phyloP scores from a whole-genome alignment of 2,329 filamentous ascomycete genomes.

The Neoascochyta sp. region DNA sequence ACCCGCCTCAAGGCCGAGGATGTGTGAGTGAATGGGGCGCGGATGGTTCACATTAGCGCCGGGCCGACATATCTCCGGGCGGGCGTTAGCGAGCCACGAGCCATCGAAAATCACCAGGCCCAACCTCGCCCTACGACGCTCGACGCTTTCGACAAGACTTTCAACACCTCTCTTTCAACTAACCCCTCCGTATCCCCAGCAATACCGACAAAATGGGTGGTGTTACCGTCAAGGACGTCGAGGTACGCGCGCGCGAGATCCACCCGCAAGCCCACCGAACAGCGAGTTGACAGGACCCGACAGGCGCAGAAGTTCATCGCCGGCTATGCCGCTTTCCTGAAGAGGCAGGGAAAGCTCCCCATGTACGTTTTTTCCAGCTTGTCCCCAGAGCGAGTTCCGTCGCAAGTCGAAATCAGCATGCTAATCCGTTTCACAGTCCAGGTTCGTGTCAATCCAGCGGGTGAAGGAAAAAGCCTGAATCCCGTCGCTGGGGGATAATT shows the following conservation, averaged over 20 bases:
- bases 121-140: conserved; percentile 1
- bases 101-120: conserved; percentile 10
- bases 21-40: no score
- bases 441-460: conserved; percentile 57
- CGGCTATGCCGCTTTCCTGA: conserved; percentile 83
- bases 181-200: conserved; percentile 17
- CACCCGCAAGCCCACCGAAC: neutral
- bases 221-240: conserved; percentile 79
- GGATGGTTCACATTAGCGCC: conserved; percentile 6
- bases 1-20: no score
- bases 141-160: conserved; percentile 23
- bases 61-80: conserved; percentile 18
- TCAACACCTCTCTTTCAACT: conserved; percentile 13
- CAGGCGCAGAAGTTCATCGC: conserved; percentile 87
- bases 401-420: conserved; percentile 4
- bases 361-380: conserved; percentile 50
- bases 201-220: conserved; percentile 72
- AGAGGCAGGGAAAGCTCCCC: conserved; percentile 89
- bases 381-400: no score
- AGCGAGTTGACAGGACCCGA: conserved; percentile 8
- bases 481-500: conserved; percentile 52
- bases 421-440: conserved; percentile 49
- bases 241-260: conserved; percentile 57
- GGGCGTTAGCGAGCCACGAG: conserved; percentile 20
- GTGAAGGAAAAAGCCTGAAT: conserved; percentile 49